Percentiles rank a stretch among this genome's conserved stretches.
Evolutionary conservation across 1,284 basidiomycete species (phyloP).

Genomic region (Pyrrhoderma lamaoense): DNA sequence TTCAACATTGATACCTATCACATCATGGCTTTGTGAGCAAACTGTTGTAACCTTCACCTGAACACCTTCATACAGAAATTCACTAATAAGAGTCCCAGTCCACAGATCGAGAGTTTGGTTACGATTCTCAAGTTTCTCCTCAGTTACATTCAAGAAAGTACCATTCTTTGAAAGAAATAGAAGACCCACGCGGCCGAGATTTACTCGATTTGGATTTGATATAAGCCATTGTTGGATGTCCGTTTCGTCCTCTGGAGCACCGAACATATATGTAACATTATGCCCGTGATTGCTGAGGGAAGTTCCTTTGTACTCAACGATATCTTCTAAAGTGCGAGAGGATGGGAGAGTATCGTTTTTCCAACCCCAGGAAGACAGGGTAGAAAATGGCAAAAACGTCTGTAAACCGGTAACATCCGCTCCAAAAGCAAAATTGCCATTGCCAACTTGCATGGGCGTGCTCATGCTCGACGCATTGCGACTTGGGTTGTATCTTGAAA

Average conservation of each 20-base stretch:
- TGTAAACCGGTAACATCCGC: conserved; percentile 53
- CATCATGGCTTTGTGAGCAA: conserved; percentile 35
- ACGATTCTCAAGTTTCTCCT: conserved; percentile 29
- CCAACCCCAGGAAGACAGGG: conserved; percentile 55
- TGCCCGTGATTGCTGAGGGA: conserved; percentile 45
- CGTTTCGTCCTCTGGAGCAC: conserved; percentile 35
- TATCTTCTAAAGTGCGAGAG: conserved; percentile 35
- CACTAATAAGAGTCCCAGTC: conserved; percentile 44
- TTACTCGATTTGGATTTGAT: conserved; percentile 50
- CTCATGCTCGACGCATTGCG: conserved; percentile 39
- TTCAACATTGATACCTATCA: conserved; percentile 34
- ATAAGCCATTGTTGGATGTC: conserved; percentile 50
- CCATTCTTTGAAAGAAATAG: conserved; percentile 33
- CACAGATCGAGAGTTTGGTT: conserved; percentile 46
- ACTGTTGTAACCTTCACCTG: conserved; percentile 35
- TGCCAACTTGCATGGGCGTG: conserved; percentile 55
- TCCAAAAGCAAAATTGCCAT: conserved; percentile 56
- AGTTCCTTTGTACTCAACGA: conserved; percentile 41
- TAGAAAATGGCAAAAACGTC: conserved; percentile 48
- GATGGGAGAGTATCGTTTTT: conserved; percentile 51
- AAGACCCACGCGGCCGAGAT: conserved; percentile 45
- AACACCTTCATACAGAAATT: conserved; percentile 33
- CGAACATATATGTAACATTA: conserved; percentile 46
- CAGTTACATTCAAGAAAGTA: conserved; percentile 29
- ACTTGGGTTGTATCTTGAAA: conserved; percentile 46